A percentile compares a stretch with the other conserved stretches of the same genome.
Evolutionary conservation across 169 alveolate genomes (phyloP).

Genomic region (Perkinsus marinus): DNA sequence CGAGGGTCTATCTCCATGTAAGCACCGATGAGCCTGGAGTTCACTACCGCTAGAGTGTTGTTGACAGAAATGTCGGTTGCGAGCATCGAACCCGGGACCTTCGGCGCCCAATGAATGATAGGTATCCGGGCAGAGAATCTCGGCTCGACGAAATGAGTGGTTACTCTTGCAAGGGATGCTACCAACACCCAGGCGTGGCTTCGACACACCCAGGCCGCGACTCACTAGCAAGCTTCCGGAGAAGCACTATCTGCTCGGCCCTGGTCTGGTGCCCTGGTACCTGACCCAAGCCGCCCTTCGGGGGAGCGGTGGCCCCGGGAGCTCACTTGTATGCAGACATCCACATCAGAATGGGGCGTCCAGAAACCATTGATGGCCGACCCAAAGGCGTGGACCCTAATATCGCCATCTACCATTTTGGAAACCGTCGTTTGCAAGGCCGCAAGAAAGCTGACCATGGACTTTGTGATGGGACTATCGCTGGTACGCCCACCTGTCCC

Average conservation of each 20-base stretch:
- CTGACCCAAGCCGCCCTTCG: not conserved
- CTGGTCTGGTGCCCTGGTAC: slow-evolving; percentile 15
- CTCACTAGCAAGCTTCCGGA: slow-evolving; percentile 8
- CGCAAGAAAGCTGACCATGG: not conserved
- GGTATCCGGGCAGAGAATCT: slow-evolving; percentile 25
- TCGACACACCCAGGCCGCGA: not conserved
- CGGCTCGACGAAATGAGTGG: slow-evolving; percentile 16
- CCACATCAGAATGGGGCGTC: slow-evolving; percentile 24
- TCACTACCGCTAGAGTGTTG: slow-evolving; percentile 27
- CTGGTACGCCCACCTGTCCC: not conserved
- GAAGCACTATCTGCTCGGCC: slow-evolving; percentile 16
- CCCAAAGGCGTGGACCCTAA: slow-evolving; percentile 20
- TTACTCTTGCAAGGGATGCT: slow-evolving; percentile 7
- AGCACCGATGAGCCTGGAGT: slow-evolving; percentile 17
- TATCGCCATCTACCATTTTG: not conserved
- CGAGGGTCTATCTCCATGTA: slow-evolving; percentile 11
- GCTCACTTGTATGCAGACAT: slow-evolving; percentile 21
- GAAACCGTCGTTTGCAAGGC: not conserved
- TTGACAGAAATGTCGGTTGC: slow-evolving; percentile 15
- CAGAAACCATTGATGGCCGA: slow-evolving; percentile 29
- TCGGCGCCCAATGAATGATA: slow-evolving; percentile 29
- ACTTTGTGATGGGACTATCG: not conserved
- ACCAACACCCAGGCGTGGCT: not conserved
- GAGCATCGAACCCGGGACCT: not conserved
- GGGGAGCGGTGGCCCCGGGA: no score